phyloP scores from a whole-genome alignment of 306 rosid species.

The Cucumis sativus region DNA sequence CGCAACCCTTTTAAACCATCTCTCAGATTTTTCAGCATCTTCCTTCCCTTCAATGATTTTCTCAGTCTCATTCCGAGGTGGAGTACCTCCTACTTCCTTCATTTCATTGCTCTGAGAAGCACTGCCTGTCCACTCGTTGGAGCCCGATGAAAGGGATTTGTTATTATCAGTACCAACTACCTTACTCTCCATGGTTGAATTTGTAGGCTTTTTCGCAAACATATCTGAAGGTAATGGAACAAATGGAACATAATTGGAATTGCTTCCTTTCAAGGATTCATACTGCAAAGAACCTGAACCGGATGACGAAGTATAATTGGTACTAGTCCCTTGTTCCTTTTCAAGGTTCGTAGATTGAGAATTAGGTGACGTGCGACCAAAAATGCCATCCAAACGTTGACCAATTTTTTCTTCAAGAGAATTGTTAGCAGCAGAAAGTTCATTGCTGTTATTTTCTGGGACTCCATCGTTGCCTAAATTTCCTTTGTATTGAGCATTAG shows the following conservation, averaged over 20 bases:
- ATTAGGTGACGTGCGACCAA: slow-evolving; percentile 12
- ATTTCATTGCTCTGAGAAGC: slow-evolving; percentile 10
- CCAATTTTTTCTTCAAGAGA: slow-evolving; percentile 10
- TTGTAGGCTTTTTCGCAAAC: slow-evolving; percentile 38
- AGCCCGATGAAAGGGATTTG: slow-evolving; percentile 8
- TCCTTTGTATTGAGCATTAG: slow-evolving; percentile 39
- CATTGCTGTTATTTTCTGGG: slow-evolving; percentile 16
- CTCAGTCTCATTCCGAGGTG: slow-evolving; percentile 17
- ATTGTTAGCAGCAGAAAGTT: slow-evolving; percentile 12
- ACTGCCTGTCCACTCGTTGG: slow-evolving; percentile 2
- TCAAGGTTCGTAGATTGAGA: slow-evolving; percentile 20
- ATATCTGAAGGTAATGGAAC: slow-evolving; percentile 44
- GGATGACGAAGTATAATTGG: slow-evolving; percentile 12
- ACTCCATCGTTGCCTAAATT: slow-evolving; percentile 33
- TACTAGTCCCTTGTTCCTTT: slow-evolving; percentile 16
- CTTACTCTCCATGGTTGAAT: slow-evolving; percentile 17
- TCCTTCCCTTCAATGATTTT: slow-evolving; percentile 31
- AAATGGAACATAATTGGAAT: slow-evolving; percentile 35
- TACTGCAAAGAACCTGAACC: slow-evolving; percentile 17
- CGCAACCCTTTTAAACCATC: slow-evolving; percentile 73
- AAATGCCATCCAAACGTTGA: slow-evolving; percentile 25
- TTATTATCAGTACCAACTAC: slow-evolving; percentile 2
- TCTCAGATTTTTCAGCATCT: slow-evolving; percentile 74
- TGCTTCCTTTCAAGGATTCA: slow-evolving; percentile 16
- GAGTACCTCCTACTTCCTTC: slow-evolving; percentile 14